phyloP scores from a whole-genome alignment of 2,329 filamentous ascomycete species.

The Aspergillus arachidicola region DNA sequence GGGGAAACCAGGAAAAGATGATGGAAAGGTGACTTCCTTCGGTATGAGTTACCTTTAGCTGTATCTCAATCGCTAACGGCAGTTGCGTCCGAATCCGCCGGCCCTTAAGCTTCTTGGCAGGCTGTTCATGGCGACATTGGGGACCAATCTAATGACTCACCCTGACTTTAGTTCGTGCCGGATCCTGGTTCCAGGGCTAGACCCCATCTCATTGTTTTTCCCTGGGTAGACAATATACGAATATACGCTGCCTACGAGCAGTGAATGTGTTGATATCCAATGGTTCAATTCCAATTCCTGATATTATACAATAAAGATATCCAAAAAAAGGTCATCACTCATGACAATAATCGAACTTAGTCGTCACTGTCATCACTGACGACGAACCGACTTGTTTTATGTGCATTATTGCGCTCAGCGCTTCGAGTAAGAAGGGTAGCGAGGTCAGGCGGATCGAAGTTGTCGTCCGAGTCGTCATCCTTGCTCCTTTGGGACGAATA shows the following conservation, averaged over 20 bases:
- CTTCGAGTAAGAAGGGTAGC: conserved; percentile 26
- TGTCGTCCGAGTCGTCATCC: conserved; percentile 24
- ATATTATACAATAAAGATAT: background rate
- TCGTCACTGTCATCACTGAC: conserved; percentile 36
- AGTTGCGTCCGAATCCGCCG: background rate
- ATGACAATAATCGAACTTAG: conserved; percentile 13
- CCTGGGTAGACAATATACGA: no score
- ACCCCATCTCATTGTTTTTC: background rate
- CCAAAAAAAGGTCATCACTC: conserved; percentile 12
- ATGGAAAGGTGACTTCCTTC: background rate
- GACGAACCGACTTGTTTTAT: conserved; percentile 24
- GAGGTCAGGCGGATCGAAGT: conserved; percentile 33
- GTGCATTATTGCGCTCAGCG: conserved; percentile 17
- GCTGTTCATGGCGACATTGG: background rate
- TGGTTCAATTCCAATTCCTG: background rate
- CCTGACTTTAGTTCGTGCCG: background rate
- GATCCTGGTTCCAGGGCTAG: background rate
- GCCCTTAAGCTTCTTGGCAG: background rate
- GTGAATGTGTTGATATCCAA: background rate
- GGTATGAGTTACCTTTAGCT: background rate
- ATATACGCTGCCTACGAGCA: background rate
- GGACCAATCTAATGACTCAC: background rate
- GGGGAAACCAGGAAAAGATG: background rate
- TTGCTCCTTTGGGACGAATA: conserved; percentile 24
- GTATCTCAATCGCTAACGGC: background rate